phyloP scores from a whole-genome alignment of 345 rosid genomes.

The Brassica incana region DNA sequence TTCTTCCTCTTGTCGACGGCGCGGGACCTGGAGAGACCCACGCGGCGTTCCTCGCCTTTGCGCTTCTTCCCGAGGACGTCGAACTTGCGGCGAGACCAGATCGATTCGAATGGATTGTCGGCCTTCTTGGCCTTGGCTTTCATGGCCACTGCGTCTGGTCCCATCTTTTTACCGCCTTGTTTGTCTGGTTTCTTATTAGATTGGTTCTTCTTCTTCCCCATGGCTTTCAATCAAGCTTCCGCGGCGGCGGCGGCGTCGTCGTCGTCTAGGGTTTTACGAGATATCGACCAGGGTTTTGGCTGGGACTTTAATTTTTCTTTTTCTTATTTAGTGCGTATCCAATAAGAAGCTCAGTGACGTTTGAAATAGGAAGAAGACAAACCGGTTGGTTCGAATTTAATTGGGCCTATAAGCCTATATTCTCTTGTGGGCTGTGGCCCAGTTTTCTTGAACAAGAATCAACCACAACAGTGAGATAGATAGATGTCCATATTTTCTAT shows the following conservation, averaged over 20 bases:
- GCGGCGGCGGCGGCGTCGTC: neutral
- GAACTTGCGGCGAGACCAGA: conserved; percentile 87
- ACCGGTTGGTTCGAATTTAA: neutral
- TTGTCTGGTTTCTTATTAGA: conserved; percentile 43
- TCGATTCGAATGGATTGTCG: conserved; percentile 72
- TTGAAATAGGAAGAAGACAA: conserved; percentile 8
- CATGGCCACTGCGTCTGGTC: conserved; percentile 65
- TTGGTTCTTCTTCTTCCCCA: conserved; percentile 36
- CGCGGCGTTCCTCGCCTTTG: conserved; percentile 80
- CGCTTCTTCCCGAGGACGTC: conserved; percentile 85
- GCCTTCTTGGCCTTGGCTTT: conserved; percentile 49
- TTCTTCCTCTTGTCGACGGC: conserved; percentile 82
- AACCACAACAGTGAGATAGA: neutral
- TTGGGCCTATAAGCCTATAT: neutral
- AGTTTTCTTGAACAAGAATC: neutral
- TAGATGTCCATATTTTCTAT: too few relatives aligned
- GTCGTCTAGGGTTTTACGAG: conserved; percentile 36
- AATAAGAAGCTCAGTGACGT: neutral
- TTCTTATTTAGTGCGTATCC: neutral
- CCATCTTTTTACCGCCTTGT: conserved; percentile 44
- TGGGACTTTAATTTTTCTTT: neutral
- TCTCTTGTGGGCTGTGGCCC: neutral
- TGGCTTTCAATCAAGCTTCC: neutral
- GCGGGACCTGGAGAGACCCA: conserved; percentile 64
- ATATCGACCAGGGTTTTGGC: conserved; percentile 21